Evolutionary conservation across 176 grass and related monocot genomes (phyloP).

Genomic region (Eragrostis curvula): DNA sequence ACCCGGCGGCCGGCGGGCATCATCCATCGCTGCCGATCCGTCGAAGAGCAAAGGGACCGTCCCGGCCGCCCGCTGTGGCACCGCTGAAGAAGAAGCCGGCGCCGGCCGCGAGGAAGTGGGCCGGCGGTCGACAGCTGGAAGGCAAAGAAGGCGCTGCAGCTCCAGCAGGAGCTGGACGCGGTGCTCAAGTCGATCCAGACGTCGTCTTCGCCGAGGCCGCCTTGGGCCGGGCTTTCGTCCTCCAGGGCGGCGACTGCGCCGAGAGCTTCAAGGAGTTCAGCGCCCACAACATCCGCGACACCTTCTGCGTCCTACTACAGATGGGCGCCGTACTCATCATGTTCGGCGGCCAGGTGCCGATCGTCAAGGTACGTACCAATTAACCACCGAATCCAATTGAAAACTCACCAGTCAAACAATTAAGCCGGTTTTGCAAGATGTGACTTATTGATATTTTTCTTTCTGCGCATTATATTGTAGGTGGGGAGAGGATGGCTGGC

Average conservation of each 20-base stretch:
- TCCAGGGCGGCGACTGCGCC: constrained; percentile 93
- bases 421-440: constrained; percentile 35
- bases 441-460: neutral
- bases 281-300: constrained; percentile 95
- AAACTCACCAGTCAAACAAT: neutral
- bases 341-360: constrained; percentile 92
- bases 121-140: constrained; percentile 86
- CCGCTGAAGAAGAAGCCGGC: constrained; percentile 7
- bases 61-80: constrained; percentile 30
- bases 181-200: constrained; percentile 87
- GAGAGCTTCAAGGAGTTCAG: constrained; percentile 99
- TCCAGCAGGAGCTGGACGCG: constrained; percentile 72
- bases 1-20: too few relatives aligned
- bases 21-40: constrained; percentile 78
- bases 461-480: constrained; percentile 37
- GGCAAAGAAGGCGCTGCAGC: constrained; percentile 84
- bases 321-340: constrained; percentile 97
- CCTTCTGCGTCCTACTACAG: constrained; percentile 95
- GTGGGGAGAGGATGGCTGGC: constrained; percentile 94
- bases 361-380: constrained; percentile 70
- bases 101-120: constrained; percentile 45
- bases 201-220: constrained; percentile 94
- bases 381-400: neutral
- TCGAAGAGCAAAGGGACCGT: constrained; percentile 48
- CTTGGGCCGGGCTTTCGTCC: constrained; percentile 83